Evolutionary conservation across 345 rosid genomes (phyloP).

Genomic region (Alliaria petiolata): DNA sequence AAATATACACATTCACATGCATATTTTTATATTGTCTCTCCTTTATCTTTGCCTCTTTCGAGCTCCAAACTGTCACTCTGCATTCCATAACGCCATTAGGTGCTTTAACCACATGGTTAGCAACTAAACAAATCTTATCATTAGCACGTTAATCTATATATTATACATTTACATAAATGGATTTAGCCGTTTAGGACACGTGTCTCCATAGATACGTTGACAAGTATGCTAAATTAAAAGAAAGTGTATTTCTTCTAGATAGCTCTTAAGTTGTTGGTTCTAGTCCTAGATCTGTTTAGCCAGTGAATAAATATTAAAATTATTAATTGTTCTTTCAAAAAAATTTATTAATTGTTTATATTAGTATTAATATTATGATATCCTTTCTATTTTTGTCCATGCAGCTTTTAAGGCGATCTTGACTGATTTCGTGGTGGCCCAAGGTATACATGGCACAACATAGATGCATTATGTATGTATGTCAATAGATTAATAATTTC

Average conservation of each 20-base stretch:
- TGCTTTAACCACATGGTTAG: constrained; percentile 26
- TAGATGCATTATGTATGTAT: neutral
- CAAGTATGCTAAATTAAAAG: constrained; percentile 2
- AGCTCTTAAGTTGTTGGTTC: constrained; percentile 3
- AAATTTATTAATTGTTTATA: neutral
- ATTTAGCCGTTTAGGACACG: neutral
- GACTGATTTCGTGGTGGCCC: constrained; percentile 26
- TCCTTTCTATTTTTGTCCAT: constrained; percentile 12
- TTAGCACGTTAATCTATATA: constrained; percentile 14
- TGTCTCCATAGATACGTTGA: neutral
- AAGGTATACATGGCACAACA: constrained; percentile 29
- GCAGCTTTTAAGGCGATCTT: constrained; percentile 23
- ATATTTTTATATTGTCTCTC: neutral
- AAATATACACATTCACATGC: neutral
- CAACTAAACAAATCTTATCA: constrained; percentile 25
- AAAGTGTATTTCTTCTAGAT: constrained; percentile 25
- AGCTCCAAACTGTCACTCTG: constrained; percentile 27
- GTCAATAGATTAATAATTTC: neutral
- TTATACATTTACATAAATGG: neutral
- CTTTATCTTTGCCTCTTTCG: constrained; percentile 19
- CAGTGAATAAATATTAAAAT: neutral
- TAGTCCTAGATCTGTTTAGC: constrained; percentile 16
- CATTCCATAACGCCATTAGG: constrained; percentile 6
- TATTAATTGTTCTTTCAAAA: neutral
- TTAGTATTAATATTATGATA: neutral